phyloP scores from a whole-genome alignment of 768 basidiomycete species.

The Boletus coccyginus region DNA sequence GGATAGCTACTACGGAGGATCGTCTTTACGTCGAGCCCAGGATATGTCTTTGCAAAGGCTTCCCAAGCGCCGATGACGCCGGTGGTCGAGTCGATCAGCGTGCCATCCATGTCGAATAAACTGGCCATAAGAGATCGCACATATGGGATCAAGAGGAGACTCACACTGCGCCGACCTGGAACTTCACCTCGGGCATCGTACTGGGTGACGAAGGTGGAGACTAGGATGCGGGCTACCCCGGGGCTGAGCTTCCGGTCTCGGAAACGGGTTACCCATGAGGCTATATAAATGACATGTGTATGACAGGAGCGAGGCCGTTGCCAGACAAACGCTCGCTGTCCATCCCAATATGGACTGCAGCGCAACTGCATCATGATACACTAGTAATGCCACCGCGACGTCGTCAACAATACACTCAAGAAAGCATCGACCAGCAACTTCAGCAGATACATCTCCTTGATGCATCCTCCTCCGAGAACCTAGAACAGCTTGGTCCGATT shows the following conservation, averaged over 20 bases:
- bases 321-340: conserved; percentile 37
- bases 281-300: not conserved
- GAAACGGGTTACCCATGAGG: not conserved
- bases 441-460: conserved; percentile 90
- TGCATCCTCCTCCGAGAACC: conserved; percentile 86
- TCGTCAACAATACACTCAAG: conserved; percentile 71
- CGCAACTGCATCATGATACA: not conserved
- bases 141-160: conserved; percentile 7
- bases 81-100: conserved; percentile 76
- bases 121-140: conserved; percentile 32
- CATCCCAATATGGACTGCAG: conserved; percentile 12
- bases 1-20: conserved; percentile 58
- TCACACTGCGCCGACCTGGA: conserved; percentile 41
- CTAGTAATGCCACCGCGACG: conserved; percentile 69
- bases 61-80: conserved; percentile 85
- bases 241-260: not conserved
- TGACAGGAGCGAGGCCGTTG: conserved; percentile 24
- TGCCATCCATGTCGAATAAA: conserved; percentile 84
- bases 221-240: not conserved
- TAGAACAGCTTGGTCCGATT: conserved; percentile 92
- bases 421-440: conserved; percentile 84
- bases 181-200: conserved; percentile 33
- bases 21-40: conserved; percentile 54
- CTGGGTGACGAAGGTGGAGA: not conserved
- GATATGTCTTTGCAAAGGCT: conserved; percentile 68